Conservation (phyloP, 2,329 filamentous ascomycete species). For the Cladosporium sp. region DNA sequence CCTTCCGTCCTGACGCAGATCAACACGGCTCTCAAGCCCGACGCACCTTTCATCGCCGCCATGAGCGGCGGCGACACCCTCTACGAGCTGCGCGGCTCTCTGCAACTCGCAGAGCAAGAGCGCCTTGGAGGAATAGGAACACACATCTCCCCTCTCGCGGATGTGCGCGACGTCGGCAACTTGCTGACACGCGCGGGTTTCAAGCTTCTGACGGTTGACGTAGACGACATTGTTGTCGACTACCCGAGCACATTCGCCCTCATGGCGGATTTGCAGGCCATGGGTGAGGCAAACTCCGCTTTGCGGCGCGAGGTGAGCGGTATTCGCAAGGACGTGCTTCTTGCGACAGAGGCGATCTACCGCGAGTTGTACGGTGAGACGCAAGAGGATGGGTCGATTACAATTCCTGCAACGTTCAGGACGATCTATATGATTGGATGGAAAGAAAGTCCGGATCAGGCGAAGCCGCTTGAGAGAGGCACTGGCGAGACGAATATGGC, state of each 20-base stretch:
- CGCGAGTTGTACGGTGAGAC: constrained; percentile 74
- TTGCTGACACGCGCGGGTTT: constrained; percentile 83
- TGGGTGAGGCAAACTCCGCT: constrained; percentile 92
- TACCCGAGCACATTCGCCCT: constrained; percentile 85
- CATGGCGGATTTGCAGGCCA: constrained; percentile 90
- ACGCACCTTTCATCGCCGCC: constrained; percentile 85
- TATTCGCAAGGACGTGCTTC: constrained; percentile 74
- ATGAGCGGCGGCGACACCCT: constrained; percentile 96
- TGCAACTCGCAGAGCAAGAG: constrained; percentile 90
- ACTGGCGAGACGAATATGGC: constrained; percentile 85
- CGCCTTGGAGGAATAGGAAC: constrained; percentile 85
- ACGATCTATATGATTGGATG: constrained; percentile 99
- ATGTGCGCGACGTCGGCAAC: constrained; percentile 86
- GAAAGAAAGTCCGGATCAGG: constrained; percentile 77
- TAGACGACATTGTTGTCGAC: constrained; percentile 95
- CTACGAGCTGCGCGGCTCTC: constrained; percentile 85
- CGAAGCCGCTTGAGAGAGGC: constrained; percentile 73
- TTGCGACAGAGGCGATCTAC: constrained; percentile 88
- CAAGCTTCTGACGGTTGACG: constrained; percentile 91
- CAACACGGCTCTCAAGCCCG: constrained; percentile 81
- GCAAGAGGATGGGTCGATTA: constrained; percentile 57
- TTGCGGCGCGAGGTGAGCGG: constrained; percentile 73
- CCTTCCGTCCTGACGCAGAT: constrained; percentile 79
- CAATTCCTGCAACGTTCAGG: constrained; percentile 79
- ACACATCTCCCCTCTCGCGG: constrained; percentile 84